Base-by-base conservation (phyloP, 345 rosid genomes). In the Isatis tinctoria region DNA sequence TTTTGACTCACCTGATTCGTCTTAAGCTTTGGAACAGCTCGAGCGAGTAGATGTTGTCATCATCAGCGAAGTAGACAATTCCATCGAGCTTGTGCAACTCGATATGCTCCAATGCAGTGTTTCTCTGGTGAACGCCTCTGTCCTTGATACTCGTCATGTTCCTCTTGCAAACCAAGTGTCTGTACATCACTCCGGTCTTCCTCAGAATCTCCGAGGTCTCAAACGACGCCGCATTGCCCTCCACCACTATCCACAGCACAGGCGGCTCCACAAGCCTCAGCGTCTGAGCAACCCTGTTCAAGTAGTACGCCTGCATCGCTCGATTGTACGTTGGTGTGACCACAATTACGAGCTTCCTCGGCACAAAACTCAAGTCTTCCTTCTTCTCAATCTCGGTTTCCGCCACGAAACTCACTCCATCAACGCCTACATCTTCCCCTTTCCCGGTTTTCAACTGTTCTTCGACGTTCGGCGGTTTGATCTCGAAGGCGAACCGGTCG, bases 201-300 rank as follows among this genome's bases (percentile, higher is more conserved):
- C 98, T 88, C 85, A 94, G 62, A 58, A 91, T 62, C 68, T 86
- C 97, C 0, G 95, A 92, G 0, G 97, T 91, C 87, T 91, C 98
- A 71, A 79, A 69, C 17, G 97, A 85, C 27, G 89, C 93, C 8
- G 70, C 66, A 36, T 83, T 83, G 54, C 80, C 84, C 75, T 94
- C 98, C 68, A 91, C 98, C 79, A 91, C 97, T 37, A 94, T 84
- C 98, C 98, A 94, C 69, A 94, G 75, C 48, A 94, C 16, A 22
- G 98, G 98, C 16, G 93, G 87, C 67, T 77, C 82, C 69, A 90
- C 95, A 13, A 91, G 84, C 82, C 88, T 84, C 82, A 94, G 66
- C 28, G 87, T 84, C 62, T 94, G 98, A 60, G 87, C 95, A 60
- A 94, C 45, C 75, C 96, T 85, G 74, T 79, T 88, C 71, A 94